Percentiles rank a stretch among this genome's conserved stretches.
phyloP scores from a whole-genome alignment of 2,329 filamentous ascomycete species.

The Pseudogymnoascus sp. region DNA sequence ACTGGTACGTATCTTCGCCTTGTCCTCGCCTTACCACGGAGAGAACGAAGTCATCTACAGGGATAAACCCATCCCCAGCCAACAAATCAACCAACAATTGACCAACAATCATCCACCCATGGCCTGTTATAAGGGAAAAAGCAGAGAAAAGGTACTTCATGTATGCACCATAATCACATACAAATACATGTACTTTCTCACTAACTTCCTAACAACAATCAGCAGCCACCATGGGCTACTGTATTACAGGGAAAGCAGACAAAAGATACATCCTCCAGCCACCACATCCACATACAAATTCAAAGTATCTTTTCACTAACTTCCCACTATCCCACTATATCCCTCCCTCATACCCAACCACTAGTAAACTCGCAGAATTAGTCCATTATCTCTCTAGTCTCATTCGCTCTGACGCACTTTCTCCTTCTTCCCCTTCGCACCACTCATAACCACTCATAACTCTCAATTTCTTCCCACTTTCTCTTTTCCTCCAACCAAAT shows the following conservation, averaged over 20 bases:
- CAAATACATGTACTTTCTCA: neutral
- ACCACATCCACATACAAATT: neutral
- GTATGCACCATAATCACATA: neutral
- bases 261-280: neutral
- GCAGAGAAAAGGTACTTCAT: neutral
- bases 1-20: neutral
- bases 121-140: too few species aligned
- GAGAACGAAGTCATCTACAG: neutral
- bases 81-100: neutral
- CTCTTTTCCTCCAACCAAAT: neutral
- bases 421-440: neutral
- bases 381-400: neutral
- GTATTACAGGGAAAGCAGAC: neutral
- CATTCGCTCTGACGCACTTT: neutral
- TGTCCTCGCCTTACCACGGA: neutral
- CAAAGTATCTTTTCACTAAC: neutral
- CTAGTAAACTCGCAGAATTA: neutral
- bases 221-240: neutral
- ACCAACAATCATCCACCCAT: neutral
- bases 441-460: neutral
- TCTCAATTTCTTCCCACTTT: conserved; percentile 1
- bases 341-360: neutral
- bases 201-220: neutral
- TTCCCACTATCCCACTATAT: neutral
- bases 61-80: too few species aligned